Conservation (phyloP, 2,329 filamentous ascomycete genomes). For the Neoscytalidium dimidiatum region DNA sequence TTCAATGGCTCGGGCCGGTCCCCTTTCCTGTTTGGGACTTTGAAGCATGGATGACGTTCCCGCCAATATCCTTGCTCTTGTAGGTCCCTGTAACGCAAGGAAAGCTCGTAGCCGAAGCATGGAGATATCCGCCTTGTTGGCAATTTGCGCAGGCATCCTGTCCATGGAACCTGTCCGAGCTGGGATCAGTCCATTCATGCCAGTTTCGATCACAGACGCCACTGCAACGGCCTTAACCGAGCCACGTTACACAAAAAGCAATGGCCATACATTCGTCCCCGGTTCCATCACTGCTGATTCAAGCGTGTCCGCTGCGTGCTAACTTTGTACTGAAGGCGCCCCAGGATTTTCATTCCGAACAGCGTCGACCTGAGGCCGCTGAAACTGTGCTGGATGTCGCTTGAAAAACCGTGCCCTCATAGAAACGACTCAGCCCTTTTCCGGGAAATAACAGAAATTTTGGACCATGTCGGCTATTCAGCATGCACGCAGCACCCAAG, state of each 20-base stretch:
- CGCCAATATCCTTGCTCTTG: not conserved
- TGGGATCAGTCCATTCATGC: not conserved
- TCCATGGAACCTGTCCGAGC: not conserved
- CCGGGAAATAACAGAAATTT: too few species aligned
- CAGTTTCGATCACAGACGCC: not conserved
- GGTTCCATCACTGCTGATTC: not conserved
- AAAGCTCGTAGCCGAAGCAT: not conserved
- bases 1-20: slow-evolving; percentile 14
- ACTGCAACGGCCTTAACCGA: slow-evolving; percentile 14
- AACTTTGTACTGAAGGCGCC: not conserved
- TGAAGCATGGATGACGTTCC: slow-evolving; percentile 9
- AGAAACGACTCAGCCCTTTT: too few species aligned
- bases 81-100: not conserved
- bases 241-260: not conserved
- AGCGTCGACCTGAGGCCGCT: too few species aligned
- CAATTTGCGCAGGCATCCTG: not conserved
- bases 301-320: not conserved
- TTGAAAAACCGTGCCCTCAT: too few species aligned
- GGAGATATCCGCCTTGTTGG: not conserved
- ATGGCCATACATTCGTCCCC: not conserved
- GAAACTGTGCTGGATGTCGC: too few species aligned
- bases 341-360: not conserved
- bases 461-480: not conserved
- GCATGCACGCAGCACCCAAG: not conserved
- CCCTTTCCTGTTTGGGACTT: slow-evolving; percentile 1